Evolutionary conservation across 75 land plant species (phyloP), one percentile per base, ranked within the genome.

Genomic region (Pseudotsuga menziesii): DNA sequence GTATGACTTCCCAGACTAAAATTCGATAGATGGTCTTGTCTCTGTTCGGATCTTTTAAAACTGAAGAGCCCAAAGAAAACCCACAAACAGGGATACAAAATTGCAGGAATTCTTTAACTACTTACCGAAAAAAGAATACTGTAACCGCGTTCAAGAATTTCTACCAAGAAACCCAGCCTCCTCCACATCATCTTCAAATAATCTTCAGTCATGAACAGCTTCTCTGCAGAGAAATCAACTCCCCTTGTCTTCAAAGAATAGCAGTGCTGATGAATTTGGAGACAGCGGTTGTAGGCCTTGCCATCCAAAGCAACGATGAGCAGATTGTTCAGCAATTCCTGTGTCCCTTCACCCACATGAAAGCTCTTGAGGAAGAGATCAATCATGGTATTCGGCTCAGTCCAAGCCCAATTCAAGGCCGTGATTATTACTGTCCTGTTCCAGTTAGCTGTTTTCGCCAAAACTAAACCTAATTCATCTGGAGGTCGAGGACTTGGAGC

Each of bases 161-260:
- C 75, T 52, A 32, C 75, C 58, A 74, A 56, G 58, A 74, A 74
- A 26, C 61, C 75, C 27, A 74, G 75, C 48, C 87, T 78, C 57
- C 86, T 83, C 87, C 87, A 85, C 80, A 85, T 85, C 87, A 85
- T 85, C 27, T 76, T 85, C 74, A 85, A 74, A 72, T 85, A 85
- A 60, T 85, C 87, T n/a, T 85, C 75, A 36, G 74, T 82, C 81
- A 85, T 85, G 72, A 78, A 83, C 15, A 57, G 44, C 72, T 85
- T 85, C 81, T 85, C 87, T 12, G 63, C 87, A 2, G 87, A 74
- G 69, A 76, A 85, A 75, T 85, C 87, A 39, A 85, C 77, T 20
- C 85, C 87, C 54, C 67, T 74, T 26, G 87, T 85, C 81, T 79
- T 83, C 72, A 85, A 56, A 14, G 48, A 74, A 41, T 78, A 79